Base-by-base conservation (phyloP, 1,284 basidiomycete genomes). In the Ceratobasidium sp. region DNA sequence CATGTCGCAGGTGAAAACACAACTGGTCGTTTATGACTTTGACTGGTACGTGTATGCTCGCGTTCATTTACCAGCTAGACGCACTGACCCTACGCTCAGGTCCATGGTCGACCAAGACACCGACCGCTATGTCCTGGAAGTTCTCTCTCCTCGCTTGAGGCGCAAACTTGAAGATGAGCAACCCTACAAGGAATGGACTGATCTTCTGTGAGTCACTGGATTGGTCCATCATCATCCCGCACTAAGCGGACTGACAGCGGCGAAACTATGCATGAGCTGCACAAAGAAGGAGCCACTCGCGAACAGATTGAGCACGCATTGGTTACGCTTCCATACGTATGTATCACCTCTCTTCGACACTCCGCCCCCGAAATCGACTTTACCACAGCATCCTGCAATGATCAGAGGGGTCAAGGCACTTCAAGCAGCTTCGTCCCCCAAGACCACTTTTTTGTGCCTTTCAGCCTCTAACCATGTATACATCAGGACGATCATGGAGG, bases 121-220 rank as follows among this genome's bases (percentile, higher is more conserved):
- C 2, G 97, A 99, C 82, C 87, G 96, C 82, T 99, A 93, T 89
- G 86, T 98, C 72, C 93, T 98, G 78, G 97, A 99, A 80, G 93
- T 96, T 60, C 87, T 97, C 41, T 91, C 89, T 2, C 92, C 92
- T 1, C 88, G 92, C 75, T 85, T 98, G 55, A 90, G 97, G 69
- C 85, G 93, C 59, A 89, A 92, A 79, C 89, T 98, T 84, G 89
- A 94, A 79, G 85, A 84, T 73, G 86, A 92, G 79, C 81, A 83
- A 14, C 2, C 78, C 75, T 41, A 77, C 57, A 82, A 89, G 4
- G 94, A 98, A 80, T 99, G 96, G 89, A 99, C 96, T 3, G 97
- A 98, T 82, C 88, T 96, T 58, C 89, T 97, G 95, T 97, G 81
- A 83, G 89, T 81, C n/a, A 9, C 48, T 62, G 52, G 45, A n/a